Base-by-base conservation (phyloP, 352 stramenopile genomes). In the Pilasporangium apinafurcum region DNA sequence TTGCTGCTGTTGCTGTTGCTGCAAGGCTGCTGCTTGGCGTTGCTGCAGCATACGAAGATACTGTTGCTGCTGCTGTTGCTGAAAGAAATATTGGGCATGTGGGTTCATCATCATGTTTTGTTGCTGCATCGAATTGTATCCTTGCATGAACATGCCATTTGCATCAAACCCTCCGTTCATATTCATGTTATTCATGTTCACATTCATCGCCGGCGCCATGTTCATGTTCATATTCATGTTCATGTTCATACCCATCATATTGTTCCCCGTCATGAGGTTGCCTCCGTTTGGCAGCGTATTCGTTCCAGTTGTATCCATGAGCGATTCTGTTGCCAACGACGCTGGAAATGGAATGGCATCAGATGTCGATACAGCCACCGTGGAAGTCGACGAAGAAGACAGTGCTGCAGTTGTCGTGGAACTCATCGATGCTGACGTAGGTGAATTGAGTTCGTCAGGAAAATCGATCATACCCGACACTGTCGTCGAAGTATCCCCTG, bases 401-500 rank as follows among this genome's bases (percentile, higher is more conserved):
- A 65, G 48, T 3, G 65, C 51, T 4, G 53, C 39, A 2, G 65
- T 63, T 8, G 65, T 74, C 32, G 43, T 38, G 18, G 48, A 34
- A 7, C 29, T 58, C 4, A 27, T 38, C 10, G 48, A 17, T 13
- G 46, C 36, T 31, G 46, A 64, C 44, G 65, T 79, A 21, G 80
- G 74, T 31, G 81, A 87, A 40, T 93, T 88, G n/a, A 93, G 64
- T 38, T 93, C 82, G 27, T 90, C 82, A 0, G 82, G 82, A 47
- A 93, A 92, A 42, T 92, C 82, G 27, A 93, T 91, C 50, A 91
- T 81, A 4, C 69, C 81, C 3, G 59, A n/a, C n/a, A n/a, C 43
- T 4, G 65, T 65, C 20, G 58, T 33, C 5, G 59, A 47, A 5
- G 48, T 38, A 10, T 43, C 40, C 6, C 38, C 33, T 37, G 57